Evolutionary conservation across 2,329 filamentous ascomycete species (phyloP), one percentile per base, ranked within the genome.

Genomic region (Grosmannia huntii): DNA sequence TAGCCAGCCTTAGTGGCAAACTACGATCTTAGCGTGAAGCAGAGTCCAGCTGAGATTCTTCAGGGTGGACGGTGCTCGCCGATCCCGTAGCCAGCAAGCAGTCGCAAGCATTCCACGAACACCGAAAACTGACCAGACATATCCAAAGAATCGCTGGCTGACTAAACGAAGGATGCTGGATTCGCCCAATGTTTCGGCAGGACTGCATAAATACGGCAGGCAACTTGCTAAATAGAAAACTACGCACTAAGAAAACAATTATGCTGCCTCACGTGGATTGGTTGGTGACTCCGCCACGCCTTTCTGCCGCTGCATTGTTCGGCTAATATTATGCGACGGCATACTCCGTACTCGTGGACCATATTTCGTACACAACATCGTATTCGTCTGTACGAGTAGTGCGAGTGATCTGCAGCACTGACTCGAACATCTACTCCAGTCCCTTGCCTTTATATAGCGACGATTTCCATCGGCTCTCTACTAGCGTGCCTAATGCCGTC

Each of bases 401-500:
- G 3, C 16, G 7, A 25, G 10, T 2, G 21, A 27, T 33, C 2
- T 52, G 27, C 14, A 19, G 7, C 49, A 14, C 21, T 28, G 21
- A 14, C 27, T 52, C 49, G 7, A 19, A 38, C n/a, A 21, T 36
- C 14, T 23, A 3, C 14, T n/a, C 33, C 3, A 6, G 3, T 3
- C n/a, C 27, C 21, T 5, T 14, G 6, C 7, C 28, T 27, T 48
- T 27, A 59, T 31, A 62, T 56, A 14, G 57, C 58, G 0, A 54
- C 53, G 33, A 62, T 60, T 53, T 63, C 63, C 60, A 64, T 57
- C 6, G 60, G 54, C 12, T 61, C 61, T 19, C 55, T 56, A 19
- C 55, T 49, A 2, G 56, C 50, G 36, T 50, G 58, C n/a, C 59
- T 50, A 10, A 60, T 21, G 48, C 71, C 71, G 48, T 76, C 72